Conservation (phyloP, 73 alveolate species). For the Symbiodinium pilosum region DNA sequence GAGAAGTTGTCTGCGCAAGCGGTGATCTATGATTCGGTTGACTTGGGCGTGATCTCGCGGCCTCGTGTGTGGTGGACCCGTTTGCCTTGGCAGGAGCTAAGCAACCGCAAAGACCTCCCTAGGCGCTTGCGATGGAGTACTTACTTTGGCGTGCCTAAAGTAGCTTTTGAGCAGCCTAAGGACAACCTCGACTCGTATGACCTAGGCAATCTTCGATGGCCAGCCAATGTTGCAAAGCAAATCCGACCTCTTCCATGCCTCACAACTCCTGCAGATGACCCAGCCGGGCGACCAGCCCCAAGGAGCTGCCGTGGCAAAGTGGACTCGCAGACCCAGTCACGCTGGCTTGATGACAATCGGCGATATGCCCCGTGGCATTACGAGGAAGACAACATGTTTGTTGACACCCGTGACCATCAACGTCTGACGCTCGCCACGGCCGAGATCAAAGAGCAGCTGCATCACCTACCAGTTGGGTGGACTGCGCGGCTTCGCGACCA, state of each 20-base stretch:
- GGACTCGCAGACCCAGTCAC: background rate
- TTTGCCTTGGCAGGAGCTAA: background rate
- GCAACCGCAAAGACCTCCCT: background rate
- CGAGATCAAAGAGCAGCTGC: background rate
- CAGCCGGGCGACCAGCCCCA: background rate
- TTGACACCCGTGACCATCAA: background rate
- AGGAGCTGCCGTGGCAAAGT: background rate
- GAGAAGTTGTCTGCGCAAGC: background rate
- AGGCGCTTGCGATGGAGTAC: background rate
- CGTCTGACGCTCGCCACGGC: background rate
- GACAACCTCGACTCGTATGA: background rate
- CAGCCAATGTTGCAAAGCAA: background rate
- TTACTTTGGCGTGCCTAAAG: background rate
- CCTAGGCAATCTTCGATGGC: background rate
- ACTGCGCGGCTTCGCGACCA: background rate
- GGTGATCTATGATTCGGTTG: background rate
- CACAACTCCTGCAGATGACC: constrained; percentile 6
- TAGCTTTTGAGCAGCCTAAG: background rate
- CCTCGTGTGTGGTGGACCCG: constrained; percentile 13
- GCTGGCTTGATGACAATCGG: constrained; percentile 7
- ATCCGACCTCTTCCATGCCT: constrained; percentile 7
- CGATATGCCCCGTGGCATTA: constrained; percentile 2
- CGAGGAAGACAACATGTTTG: background rate
- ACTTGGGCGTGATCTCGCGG: background rate
- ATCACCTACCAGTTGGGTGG: constrained; percentile 1